These are phyloP conservation scores for Priceomyces haplophilus DNA, from an alignment of 805 yeast genomes.

Conservation along the genomic window DNA sequence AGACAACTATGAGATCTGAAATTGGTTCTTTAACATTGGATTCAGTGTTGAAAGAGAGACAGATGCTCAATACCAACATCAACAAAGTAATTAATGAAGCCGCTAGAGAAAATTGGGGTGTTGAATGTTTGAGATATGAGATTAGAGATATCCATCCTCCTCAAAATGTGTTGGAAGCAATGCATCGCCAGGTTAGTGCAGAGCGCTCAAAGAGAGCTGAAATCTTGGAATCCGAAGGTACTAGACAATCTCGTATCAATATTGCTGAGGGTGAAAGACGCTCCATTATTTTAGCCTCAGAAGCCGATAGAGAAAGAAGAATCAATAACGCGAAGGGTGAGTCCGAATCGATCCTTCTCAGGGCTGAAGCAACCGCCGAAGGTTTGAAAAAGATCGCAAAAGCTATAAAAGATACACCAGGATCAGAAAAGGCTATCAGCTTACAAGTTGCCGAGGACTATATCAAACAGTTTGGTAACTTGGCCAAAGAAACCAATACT, in stretches of 20 bases:
- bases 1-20: constrained; percentile 87
- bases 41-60: constrained; percentile 74
- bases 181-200: constrained; percentile 88
- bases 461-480: constrained; percentile 74
- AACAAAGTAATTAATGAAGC: constrained; percentile 82
- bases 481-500: constrained; percentile 80
- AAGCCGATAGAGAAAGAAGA: constrained; percentile 59
- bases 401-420: constrained; percentile 65
- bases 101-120: constrained; percentile 77
- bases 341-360: constrained; percentile 62
- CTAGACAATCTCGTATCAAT: constrained; percentile 73
- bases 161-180: constrained; percentile 76
- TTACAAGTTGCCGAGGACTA: constrained; percentile 81
- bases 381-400: constrained; percentile 62
- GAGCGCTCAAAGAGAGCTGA: constrained; percentile 86
- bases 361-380: constrained; percentile 70
- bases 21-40: constrained; percentile 81
- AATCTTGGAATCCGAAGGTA: constrained; percentile 83
- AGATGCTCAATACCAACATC: constrained; percentile 65
- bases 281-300: constrained; percentile 70
- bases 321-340: constrained; percentile 74
- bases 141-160: constrained; percentile 90
- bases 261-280: constrained; percentile 80
- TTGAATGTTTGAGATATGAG: constrained; percentile 77
- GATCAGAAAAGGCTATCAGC: constrained; percentile 72